Percentiles rank a stretch among this genome's conserved stretches.
phyloP scores from a whole-genome alignment of 257 asterid genomes.

The Nicotiana obtusifolia region DNA sequence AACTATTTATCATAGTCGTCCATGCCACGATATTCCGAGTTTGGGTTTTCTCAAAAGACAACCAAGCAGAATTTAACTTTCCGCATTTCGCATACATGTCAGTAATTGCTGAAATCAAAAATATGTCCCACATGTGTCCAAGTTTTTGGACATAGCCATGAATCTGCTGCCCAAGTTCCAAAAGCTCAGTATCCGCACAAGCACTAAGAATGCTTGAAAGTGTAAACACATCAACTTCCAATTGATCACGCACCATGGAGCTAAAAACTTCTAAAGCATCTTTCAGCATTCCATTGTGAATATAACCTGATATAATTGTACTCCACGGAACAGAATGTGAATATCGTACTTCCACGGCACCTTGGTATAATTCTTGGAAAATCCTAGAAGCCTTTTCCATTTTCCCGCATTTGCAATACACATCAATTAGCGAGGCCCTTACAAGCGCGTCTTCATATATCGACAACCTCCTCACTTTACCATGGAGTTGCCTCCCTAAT shows the following conservation, averaged over 20 bases:
- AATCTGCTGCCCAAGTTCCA: slow-evolving; percentile 72
- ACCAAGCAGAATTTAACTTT: slow-evolving; percentile 42
- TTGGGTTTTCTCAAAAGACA: slow-evolving; percentile 34
- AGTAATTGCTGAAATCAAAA: slow-evolving; percentile 51
- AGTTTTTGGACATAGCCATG: slow-evolving; percentile 48
- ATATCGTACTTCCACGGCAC: background rate
- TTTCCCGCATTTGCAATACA: slow-evolving; percentile 69
- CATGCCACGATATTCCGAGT: slow-evolving; percentile 52
- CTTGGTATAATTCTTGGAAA: slow-evolving; percentile 27
- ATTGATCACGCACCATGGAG: slow-evolving; percentile 40
- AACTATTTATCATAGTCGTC: slow-evolving; percentile 65
- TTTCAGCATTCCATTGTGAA: slow-evolving; percentile 44
- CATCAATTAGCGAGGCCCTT: slow-evolving; percentile 52
- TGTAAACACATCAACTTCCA: slow-evolving; percentile 43
- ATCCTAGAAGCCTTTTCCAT: slow-evolving; percentile 51
- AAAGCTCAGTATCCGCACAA: slow-evolving; percentile 36
- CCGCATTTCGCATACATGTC: slow-evolving; percentile 88
- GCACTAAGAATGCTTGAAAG: slow-evolving; percentile 51
- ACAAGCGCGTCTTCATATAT: slow-evolving; percentile 37
- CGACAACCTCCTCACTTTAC: slow-evolving; percentile 45
- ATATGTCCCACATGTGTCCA: slow-evolving; percentile 45
- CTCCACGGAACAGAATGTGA: slow-evolving; percentile 48
- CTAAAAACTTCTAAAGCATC: slow-evolving; percentile 47
- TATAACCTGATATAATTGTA: slow-evolving; percentile 55
- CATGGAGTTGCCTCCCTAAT: slow-evolving; percentile 64